Evolutionary conservation across 2,329 filamentous ascomycete genomes (phyloP).

Genomic region (Tolypocladium guangdongense): DNA sequence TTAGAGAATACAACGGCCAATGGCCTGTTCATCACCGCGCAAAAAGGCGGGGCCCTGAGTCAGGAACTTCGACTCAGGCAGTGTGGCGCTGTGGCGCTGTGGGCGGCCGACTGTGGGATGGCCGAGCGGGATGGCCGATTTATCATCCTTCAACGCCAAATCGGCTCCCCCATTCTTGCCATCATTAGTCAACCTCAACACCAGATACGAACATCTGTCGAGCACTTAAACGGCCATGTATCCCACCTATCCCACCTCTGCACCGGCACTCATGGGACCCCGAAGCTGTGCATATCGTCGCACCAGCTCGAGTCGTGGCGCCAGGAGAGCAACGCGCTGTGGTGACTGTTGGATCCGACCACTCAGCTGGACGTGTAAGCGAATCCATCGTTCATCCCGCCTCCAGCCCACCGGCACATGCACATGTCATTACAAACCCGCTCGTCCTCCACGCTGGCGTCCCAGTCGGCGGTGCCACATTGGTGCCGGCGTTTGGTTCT

Average conservation of each 20-base stretch:
- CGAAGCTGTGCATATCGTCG: background rate
- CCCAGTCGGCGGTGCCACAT: background rate
- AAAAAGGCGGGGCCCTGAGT: no score
- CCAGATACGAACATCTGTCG: no score
- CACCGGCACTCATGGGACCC: background rate
- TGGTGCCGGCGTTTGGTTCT: background rate
- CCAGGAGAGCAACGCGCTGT: background rate
- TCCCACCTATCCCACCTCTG: background rate
- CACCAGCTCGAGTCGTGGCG: background rate
- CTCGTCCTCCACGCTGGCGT: background rate
- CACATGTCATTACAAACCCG: background rate
- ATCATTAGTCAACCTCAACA: background rate
- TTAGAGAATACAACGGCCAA: no score
- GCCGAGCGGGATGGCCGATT: background rate
- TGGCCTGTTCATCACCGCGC: no score
- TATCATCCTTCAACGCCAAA: background rate
- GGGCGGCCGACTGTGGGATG: background rate
- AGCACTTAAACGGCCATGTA: background rate
- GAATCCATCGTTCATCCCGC: background rate
- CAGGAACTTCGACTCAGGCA: no score
- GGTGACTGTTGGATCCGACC: background rate
- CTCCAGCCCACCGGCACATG: background rate
- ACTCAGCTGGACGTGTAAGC: background rate
- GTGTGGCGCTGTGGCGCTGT: no score
- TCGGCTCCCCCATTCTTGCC: background rate